Base-by-base conservation (phyloP, 441 rosid genomes). In the Euphorbia schlechtendalii region DNA sequence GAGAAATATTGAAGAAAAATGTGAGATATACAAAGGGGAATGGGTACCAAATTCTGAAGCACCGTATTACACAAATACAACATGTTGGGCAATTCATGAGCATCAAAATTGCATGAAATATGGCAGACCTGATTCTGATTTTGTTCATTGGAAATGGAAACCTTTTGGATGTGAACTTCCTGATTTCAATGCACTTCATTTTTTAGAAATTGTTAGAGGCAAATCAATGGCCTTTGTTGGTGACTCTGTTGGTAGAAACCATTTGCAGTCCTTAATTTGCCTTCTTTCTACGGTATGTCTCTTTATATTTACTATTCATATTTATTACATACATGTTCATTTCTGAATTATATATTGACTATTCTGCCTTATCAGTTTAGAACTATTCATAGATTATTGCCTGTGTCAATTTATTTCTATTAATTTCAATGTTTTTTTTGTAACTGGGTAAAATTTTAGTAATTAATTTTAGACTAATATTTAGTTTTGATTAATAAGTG, bases 171-270 rank as follows among this genome's bases (percentile, higher is more conserved):
- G 98, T 71, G 68, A 80, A 46, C 83, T 93, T 14, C 89, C 98
- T 0, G 75, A 87, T 76, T 85, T 93, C 63, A 83, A 90, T 27
- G 81, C 96, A 3, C 52, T 66, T 60, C 76, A 73, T 63, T 90
- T 93, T 64, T 83, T 93, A 40, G 63, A 81, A 63, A 73, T 85
- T 15, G 75, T 90, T 56, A 78, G 73, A 27, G 76, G 85, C 73
- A 85, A 82, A 34, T 86, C 86, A 51, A 48, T 88, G 66, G 97
- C 98, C 40, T 90, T 93, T 71, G 83, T 93, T 12, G 98, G 98
- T 0, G 98, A 93, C 40, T 93, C 97, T 13, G 77, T 93, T 81
- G 96, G 90, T 17, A 88, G 98, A 76, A 93, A 93, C 49, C 98
- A 93, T 72, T 76, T 93, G 24, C 96, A 88, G 79, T 93, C 98